Evolutionary conservation across 306 rosid genomes (phyloP).

Genomic region (Malus orientalis): DNA sequence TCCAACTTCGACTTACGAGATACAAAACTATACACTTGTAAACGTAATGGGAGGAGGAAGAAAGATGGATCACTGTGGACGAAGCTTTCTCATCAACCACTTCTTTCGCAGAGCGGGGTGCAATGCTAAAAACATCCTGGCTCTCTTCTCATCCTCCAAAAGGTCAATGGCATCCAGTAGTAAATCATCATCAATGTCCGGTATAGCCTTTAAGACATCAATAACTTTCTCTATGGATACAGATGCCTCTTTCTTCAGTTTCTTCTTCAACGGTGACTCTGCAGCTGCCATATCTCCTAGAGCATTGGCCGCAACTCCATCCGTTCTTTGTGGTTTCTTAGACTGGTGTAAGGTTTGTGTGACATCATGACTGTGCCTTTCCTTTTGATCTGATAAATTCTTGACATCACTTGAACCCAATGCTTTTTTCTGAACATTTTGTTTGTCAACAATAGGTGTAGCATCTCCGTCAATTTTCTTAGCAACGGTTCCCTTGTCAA

Average conservation of each 20-base stretch:
- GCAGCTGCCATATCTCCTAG: slow-evolving; percentile 25
- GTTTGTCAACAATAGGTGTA: background rate
- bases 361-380: slow-evolving; percentile 17
- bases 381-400: slow-evolving; percentile 13
- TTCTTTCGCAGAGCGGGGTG: slow-evolving; percentile 35
- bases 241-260: slow-evolving; percentile 38
- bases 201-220: slow-evolving; percentile 35
- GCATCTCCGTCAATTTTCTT: slow-evolving; percentile 17
- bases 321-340: slow-evolving; percentile 23
- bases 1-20: too few species aligned
- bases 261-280: slow-evolving; percentile 31
- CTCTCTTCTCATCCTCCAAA: slow-evolving; percentile 49
- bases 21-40: background rate
- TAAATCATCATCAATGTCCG: slow-evolving; percentile 45
- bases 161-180: slow-evolving; percentile 38
- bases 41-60: background rate
- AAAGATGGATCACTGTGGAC: background rate
- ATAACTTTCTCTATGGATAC: slow-evolving; percentile 30
- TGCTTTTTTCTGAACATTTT: slow-evolving; percentile 6
- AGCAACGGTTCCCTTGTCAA: slow-evolving; percentile 10
- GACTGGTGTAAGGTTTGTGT: slow-evolving; percentile 15
- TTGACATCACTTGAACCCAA: slow-evolving; percentile 5
- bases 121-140: slow-evolving; percentile 37
- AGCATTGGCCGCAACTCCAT: slow-evolving; percentile 17
- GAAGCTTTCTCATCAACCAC: slow-evolving; percentile 43